These are phyloP conservation scores for Colletotrichum gloeosporioides DNA, from an alignment of 2,329 filamentous ascomycete species.

Conservation along the genomic window DNA sequence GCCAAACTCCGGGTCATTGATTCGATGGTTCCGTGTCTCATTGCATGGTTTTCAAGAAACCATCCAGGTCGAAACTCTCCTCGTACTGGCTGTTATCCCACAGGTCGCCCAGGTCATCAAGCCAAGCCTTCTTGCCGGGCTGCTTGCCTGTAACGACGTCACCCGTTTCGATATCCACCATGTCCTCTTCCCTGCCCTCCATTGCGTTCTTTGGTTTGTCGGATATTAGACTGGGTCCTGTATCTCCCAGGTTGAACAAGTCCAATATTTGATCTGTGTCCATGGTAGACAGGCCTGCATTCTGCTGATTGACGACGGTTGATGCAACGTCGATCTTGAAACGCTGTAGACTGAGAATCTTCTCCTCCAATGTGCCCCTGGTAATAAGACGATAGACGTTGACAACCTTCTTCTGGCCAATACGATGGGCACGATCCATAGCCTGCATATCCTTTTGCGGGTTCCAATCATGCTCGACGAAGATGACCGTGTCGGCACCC, in stretches of 20 bases:
- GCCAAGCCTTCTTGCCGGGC: conserved; percentile 94
- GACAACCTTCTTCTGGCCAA: conserved; percentile 99
- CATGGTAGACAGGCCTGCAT: conserved; percentile 92
- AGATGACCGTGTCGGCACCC: conserved; percentile 97
- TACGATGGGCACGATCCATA: conserved; percentile 98
- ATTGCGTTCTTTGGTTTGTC: conserved; percentile 64
- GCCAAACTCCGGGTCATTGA: conserved; percentile 11
- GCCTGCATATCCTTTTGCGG: conserved; percentile 98
- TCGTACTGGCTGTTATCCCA: conserved; percentile 99
- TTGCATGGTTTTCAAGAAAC: conserved; percentile 94
- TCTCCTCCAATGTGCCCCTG: conserved; percentile 94
- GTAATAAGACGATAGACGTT: conserved; percentile 98
- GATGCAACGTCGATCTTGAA: conserved; percentile 99
- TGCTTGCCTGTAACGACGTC: conserved; percentile 81
- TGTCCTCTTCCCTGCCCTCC: conserved; percentile 77
- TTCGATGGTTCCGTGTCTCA: conserved; percentile 27
- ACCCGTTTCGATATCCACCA: conserved; percentile 91
- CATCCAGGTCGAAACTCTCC: conserved; percentile 95
- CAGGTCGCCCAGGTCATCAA: conserved; percentile 92
- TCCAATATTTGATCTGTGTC: conserved; percentile 98
- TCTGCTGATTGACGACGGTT: conserved; percentile 98
- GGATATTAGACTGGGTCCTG: conserved; percentile 69
- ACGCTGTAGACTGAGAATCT: conserved; percentile 95
- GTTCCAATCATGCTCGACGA: conserved; percentile 99
- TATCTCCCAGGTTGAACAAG: conserved; percentile 89